These are phyloP conservation scores for Melastoma candidum DNA, from an alignment of 441 rosid genomes.

Conservation along the genomic window DNA sequence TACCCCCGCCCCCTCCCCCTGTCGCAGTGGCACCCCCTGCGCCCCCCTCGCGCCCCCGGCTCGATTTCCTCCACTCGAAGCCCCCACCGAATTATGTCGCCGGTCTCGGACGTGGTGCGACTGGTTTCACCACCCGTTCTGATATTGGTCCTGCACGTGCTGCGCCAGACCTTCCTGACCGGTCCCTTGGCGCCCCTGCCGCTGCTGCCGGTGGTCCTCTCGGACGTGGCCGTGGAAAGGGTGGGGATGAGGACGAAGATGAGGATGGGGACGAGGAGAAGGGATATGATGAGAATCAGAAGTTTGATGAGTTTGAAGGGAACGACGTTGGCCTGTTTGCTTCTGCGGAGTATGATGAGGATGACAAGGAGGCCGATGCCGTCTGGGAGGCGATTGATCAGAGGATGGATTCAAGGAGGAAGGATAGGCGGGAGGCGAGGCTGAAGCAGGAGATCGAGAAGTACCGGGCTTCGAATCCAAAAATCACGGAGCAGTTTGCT, in stretches of 20 bases:
- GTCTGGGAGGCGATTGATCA: slow-evolving; percentile 85
- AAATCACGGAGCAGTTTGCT: slow-evolving; percentile 85
- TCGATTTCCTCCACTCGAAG: slow-evolving; percentile 77
- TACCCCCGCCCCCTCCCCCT: slow-evolving; percentile 17
- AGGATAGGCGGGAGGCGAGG: slow-evolving; percentile 78
- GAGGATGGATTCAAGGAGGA: slow-evolving; percentile 87
- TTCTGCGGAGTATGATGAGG: slow-evolving; percentile 82
- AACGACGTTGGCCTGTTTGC: slow-evolving; percentile 94
- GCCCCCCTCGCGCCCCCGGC: slow-evolving; percentile 43
- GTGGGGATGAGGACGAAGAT: slow-evolving; percentile 53
- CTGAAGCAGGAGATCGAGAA: slow-evolving; percentile 86
- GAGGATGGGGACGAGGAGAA: slow-evolving; percentile 86
- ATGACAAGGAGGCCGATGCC: slow-evolving; percentile 88
- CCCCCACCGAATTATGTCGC: slow-evolving; percentile 88
- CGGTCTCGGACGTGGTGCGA: slow-evolving; percentile 92
- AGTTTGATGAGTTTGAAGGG: slow-evolving; percentile 93
- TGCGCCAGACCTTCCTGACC: slow-evolving; percentile 80
- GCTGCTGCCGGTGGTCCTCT: slow-evolving; percentile 20
- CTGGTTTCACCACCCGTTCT: slow-evolving; percentile 88
- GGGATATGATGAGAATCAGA: slow-evolving; percentile 91
- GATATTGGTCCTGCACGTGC: slow-evolving; percentile 96
- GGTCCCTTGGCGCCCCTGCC: slow-evolving; percentile 48
- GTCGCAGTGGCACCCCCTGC: slow-evolving; percentile 12
- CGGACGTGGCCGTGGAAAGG: slow-evolving; percentile 69
- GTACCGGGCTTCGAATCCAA: slow-evolving; percentile 82